A percentile compares a stretch with the other conserved stretches of the same genome.
phyloP scores from a whole-genome alignment of 2,329 filamentous ascomycete species.

The Metarhizium robertsii region DNA sequence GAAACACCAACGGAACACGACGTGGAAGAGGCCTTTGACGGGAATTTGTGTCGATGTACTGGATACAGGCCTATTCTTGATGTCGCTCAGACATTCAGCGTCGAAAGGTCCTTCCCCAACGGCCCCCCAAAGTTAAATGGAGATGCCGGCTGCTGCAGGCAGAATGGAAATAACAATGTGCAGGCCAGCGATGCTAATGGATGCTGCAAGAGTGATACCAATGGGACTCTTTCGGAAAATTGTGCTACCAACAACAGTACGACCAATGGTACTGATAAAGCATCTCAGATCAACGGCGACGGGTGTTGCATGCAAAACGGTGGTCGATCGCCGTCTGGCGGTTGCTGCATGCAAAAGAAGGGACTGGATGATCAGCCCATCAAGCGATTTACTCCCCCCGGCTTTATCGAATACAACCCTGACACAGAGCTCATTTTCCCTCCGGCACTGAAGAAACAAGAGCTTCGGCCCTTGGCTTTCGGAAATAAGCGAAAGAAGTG shows the following conservation, averaged over 20 bases:
- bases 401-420: constrained; percentile 88
- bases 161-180: neutral
- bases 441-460: constrained; percentile 70
- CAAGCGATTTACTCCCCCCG: constrained; percentile 71
- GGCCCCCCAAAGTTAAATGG: constrained; percentile 7
- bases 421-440: constrained; percentile 96
- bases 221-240: constrained; percentile 3
- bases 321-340: constrained; percentile 28
- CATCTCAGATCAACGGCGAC: constrained; percentile 21
- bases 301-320: constrained; percentile 67
- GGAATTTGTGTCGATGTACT: constrained; percentile 91
- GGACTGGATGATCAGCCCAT: constrained; percentile 41
- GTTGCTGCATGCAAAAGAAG: constrained; percentile 61
- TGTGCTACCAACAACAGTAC: neutral
- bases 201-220: constrained; percentile 38
- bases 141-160: constrained; percentile 2
- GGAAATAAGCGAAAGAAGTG: constrained; percentile 93
- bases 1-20: constrained; percentile 68
- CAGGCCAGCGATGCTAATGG: neutral
- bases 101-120: constrained; percentile 28
- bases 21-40: constrained; percentile 93
- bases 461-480: constrained; percentile 73
- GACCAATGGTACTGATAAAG: neutral
- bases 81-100: constrained; percentile 81
- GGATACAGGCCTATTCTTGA: constrained; percentile 92